These are phyloP conservation scores for Claviceps sp. DNA, from an alignment of 2,329 filamentous ascomycete genomes.

Conservation along the genomic window DNA sequence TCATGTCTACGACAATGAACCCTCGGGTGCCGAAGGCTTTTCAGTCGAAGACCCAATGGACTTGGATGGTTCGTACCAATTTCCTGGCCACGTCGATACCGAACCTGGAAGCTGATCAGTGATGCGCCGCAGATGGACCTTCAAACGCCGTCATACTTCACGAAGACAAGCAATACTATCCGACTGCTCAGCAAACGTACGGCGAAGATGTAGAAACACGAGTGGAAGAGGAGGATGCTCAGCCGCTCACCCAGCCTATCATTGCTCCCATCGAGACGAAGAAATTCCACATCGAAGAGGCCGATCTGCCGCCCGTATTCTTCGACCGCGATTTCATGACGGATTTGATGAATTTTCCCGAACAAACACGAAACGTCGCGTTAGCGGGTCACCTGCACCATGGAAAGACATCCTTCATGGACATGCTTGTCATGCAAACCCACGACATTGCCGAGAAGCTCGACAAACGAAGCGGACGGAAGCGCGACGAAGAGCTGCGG, in stretches of 20 bases:
- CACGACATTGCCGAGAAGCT: constrained; percentile 72
- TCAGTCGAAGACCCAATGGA: constrained; percentile 82
- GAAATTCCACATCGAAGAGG: constrained; percentile 90
- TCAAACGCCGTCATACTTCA: constrained; percentile 96
- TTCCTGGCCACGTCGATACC: background rate
- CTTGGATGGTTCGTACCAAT: constrained; percentile 51
- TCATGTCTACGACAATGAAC: constrained; percentile 71
- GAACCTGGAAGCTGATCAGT: background rate
- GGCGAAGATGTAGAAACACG: constrained; percentile 87
- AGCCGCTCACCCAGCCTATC: constrained; percentile 83
- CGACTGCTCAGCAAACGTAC: constrained; percentile 92
- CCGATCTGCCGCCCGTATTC: constrained; percentile 75
- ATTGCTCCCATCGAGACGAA: constrained; percentile 87
- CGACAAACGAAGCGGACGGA: constrained; percentile 68
- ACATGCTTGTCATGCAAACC: constrained; percentile 93
- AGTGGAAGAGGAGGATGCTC: constrained; percentile 94
- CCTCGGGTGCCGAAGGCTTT: constrained; percentile 49
- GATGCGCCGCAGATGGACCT: constrained; percentile 47
- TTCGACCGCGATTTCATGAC: constrained; percentile 88
- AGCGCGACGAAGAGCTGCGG: constrained; percentile 75
- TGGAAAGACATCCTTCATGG: constrained; percentile 96
- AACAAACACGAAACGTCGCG: constrained; percentile 86
- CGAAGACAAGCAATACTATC: constrained; percentile 99
- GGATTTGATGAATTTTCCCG: constrained; percentile 90
- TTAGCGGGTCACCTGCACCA: constrained; percentile 90